Conservation (phyloP, 78 protist genomes). For the Protostelium mycophagum region DNA sequence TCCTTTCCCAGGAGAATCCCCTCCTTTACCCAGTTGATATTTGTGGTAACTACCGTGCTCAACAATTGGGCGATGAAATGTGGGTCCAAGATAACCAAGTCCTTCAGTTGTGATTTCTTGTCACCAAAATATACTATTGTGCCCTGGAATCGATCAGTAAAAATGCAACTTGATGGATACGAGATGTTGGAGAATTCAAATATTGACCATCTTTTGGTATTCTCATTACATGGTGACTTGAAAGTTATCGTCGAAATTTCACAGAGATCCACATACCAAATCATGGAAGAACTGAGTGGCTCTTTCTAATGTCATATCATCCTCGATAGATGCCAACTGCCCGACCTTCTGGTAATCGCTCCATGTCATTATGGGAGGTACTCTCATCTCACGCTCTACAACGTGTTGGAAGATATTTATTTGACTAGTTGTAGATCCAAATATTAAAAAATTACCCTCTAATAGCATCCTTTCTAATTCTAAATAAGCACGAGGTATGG, state of each 20-base stretch:
- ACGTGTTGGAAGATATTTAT: background rate
- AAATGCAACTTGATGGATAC: too few species aligned
- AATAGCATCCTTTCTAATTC: conserved; percentile 39
- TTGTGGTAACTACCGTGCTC: background rate
- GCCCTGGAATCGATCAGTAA: conserved; percentile 16
- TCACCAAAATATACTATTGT: conserved; percentile 44
- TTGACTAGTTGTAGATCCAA: conserved; percentile 25
- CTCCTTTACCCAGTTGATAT: background rate
- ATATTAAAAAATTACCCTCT: too few species aligned
- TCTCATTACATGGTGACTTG: too few species aligned
- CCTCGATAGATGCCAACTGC: conserved; percentile 35
- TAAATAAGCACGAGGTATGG: conserved; percentile 42
- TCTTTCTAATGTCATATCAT: conserved; percentile 38
- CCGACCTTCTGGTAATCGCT: conserved; percentile 40
- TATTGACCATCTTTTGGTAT: too few species aligned
- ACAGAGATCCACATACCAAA: too few species aligned
- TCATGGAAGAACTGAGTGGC: conserved; percentile 46
- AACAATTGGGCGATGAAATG: conserved; percentile 14
- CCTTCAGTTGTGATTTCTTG: conserved; percentile 35
- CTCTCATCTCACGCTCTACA: background rate
- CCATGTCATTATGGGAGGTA: background rate
- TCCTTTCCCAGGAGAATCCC: background rate
- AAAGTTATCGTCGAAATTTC: too few species aligned
- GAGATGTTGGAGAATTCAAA: too few species aligned
- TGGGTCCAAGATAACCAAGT: conserved; percentile 57